Evolutionary conservation across 1,284 basidiomycete species (phyloP), one percentile per base, ranked within the genome.

Genomic region (Ganoderma lucidum): DNA sequence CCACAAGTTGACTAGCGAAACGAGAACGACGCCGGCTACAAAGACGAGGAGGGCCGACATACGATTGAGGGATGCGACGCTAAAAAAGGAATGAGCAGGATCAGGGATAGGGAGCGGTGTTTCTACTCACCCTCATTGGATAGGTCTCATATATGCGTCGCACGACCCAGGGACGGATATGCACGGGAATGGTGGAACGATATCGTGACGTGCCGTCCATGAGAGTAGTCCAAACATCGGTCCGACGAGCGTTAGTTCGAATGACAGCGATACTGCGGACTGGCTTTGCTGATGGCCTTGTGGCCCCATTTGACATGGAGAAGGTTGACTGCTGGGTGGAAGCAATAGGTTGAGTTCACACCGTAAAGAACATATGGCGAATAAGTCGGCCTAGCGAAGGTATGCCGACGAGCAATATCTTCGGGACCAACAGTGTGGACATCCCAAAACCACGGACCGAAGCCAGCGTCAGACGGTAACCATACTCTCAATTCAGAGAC

Each of bases 1-100:
- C n/a, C 65, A 37, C 2, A 61, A 6, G 17, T 39, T 63, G 12
- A 65, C 39, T 2, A 71, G 6, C 19, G 44, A 19, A 19, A 58
- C 51, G 2, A 67, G 17, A 6, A 45, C 35, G 23, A 42, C n/a
- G 6, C 64, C 30, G n/a, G 53, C 6, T 3, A 64, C 37, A 9
- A 58, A 32, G n/a, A 62, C 56, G 56, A 59, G 56, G 5, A 23
- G 6, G 37, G 56, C 37, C 15, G 56, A 59, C 56, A 59, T 59
- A 35, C 5, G 6, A 19, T n/a, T 6, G n/a, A 35, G 9, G 3
- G 10, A 39, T 28, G 19, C 17, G 19, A 19, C 44, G 41, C 10
- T n/a, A n/a, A 48, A 23, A 23, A 48, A 23, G n/a, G 45, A 28
- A 28, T 51, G 48, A 19, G 23, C 4, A 51, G 3, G 10, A 53